Conservation (phyloP, 805 yeast species). For the Blastobotrys peoriensis region DNA sequence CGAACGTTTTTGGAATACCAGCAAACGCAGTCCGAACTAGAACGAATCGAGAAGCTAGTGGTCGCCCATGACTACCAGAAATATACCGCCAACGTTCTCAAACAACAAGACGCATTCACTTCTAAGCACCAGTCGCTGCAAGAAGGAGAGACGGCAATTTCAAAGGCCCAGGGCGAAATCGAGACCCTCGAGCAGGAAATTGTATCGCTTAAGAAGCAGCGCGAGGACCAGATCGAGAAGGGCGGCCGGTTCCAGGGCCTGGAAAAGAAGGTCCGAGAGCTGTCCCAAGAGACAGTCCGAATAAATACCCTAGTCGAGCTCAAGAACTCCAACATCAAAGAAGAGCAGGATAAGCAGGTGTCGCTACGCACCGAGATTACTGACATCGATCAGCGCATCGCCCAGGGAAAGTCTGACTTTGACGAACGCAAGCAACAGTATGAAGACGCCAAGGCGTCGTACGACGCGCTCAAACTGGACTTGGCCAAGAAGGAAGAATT, state of each 20-base stretch:
- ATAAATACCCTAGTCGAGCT: slow-evolving; percentile 58
- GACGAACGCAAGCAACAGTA: slow-evolving; percentile 41
- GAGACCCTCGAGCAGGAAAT: slow-evolving; percentile 55
- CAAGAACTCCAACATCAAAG: slow-evolving; percentile 49
- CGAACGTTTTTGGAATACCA: slow-evolving; percentile 80
- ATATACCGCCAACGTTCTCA: slow-evolving; percentile 36
- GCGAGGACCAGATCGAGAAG: slow-evolving; percentile 52
- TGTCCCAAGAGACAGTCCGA: slow-evolving; percentile 62
- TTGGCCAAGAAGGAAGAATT: slow-evolving; percentile 66
- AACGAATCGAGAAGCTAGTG: slow-evolving; percentile 64
- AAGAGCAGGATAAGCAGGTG: slow-evolving; percentile 39
- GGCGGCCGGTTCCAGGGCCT: slow-evolving; percentile 56
- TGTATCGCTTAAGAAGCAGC: slow-evolving; percentile 43
- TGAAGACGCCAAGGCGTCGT: slow-evolving; percentile 37
- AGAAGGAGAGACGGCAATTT: slow-evolving; percentile 39
- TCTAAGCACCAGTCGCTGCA: slow-evolving; percentile 24
- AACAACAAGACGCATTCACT: slow-evolving; percentile 31
- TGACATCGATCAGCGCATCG: slow-evolving; percentile 31
- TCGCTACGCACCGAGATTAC: slow-evolving; percentile 32
- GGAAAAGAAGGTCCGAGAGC: slow-evolving; percentile 49
- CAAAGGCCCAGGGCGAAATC: slow-evolving; percentile 50
- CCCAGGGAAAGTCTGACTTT: slow-evolving; percentile 29
- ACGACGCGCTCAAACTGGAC: slow-evolving; percentile 42
- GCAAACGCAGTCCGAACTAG: slow-evolving; percentile 73
- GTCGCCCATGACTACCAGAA: slow-evolving; percentile 68